Evolutionary conservation across 2,329 filamentous ascomycete species (phyloP), one percentile per base, ranked within the genome.

Genomic region (Emericellopsis atlantica): DNA sequence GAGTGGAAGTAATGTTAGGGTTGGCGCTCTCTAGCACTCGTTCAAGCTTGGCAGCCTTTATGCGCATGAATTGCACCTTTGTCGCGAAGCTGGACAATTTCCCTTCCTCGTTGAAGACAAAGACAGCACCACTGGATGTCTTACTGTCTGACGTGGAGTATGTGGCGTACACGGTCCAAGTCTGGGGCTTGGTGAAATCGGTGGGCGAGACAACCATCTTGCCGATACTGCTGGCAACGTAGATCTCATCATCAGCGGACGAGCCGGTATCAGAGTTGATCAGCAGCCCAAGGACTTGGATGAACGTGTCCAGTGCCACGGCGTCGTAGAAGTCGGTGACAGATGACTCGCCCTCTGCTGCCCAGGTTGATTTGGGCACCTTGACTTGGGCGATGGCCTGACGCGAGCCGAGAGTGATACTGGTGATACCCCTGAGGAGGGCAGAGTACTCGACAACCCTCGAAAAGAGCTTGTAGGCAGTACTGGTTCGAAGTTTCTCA

Each of bases 271-370:
- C 32, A 3, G 32, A 35, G 40, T 51, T 51, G 32, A 50, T 49
- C 10, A 49, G 40, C 2, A 51, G 43, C 23, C 49, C 49, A 3
- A 47, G 38, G 10, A 50, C 49, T 32, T 51, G 49, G 10, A 51
- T 45, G 36, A 49, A 51, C 1, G 44, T 48, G 22, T 51, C 49
- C n/a, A 49, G 31, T 2, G 45, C 41, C 33, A 51, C 44, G 22
- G 49, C 45, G 21, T 51, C 48, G 24, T 42, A 49, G 16, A 38
- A 47, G 3, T 43, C 40, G 1, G 41, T 37, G 4, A 49, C 46
- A 0, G 41, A 45, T 39, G 45, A 46, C 26, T 49, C 46, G 18
- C 3, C 38, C 40, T 16, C 39, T 26, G 32, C 32, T 1, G 32
- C 31, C 11, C 36, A 47, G 4, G 37, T 42, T n/a, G 36, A 35